Evolutionary conservation across 441 rosid species (phyloP).

Genomic region (Erodium moschatum): DNA sequence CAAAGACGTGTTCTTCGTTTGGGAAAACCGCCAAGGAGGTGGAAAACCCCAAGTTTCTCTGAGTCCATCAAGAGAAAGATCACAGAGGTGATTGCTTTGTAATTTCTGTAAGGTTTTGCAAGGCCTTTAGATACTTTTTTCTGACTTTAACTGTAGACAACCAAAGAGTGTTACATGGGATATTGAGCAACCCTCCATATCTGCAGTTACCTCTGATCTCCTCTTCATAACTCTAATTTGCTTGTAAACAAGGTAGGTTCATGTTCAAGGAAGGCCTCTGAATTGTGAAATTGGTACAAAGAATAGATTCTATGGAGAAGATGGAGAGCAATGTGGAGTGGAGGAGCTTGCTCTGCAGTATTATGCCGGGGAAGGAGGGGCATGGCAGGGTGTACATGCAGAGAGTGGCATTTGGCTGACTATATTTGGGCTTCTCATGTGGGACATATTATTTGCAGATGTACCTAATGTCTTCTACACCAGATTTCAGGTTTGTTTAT

Average conservation of each 20-base stretch:
- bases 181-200: neutral
- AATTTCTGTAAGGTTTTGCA: neutral
- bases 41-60: conserved; percentile 70
- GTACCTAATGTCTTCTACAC: conserved; percentile 66
- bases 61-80: conserved; percentile 47
- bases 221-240: neutral
- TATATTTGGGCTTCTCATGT: conserved; percentile 78
- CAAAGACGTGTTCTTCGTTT: conserved; percentile 75
- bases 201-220: neutral
- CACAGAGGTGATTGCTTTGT: conserved; percentile 41
- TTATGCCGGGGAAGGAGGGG: conserved; percentile 77
- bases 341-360: conserved; percentile 90
- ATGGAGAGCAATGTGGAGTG: conserved; percentile 83
- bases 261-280: conserved; percentile 75
- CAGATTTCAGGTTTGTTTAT: conserved; percentile 59
- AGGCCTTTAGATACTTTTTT: conserved; percentile 10
- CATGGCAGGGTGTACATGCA: conserved; percentile 76
- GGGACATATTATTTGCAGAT: conserved; percentile 72
- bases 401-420: conserved; percentile 94
- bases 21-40: conserved; percentile 93
- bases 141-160: neutral
- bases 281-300: conserved; percentile 66
- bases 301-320: conserved; percentile 80
- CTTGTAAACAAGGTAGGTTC: conserved; percentile 36
- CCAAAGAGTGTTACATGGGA: neutral